Conservation (phyloP, 2,329 filamentous ascomycete species). For the Gnomoniopsis sp. region DNA sequence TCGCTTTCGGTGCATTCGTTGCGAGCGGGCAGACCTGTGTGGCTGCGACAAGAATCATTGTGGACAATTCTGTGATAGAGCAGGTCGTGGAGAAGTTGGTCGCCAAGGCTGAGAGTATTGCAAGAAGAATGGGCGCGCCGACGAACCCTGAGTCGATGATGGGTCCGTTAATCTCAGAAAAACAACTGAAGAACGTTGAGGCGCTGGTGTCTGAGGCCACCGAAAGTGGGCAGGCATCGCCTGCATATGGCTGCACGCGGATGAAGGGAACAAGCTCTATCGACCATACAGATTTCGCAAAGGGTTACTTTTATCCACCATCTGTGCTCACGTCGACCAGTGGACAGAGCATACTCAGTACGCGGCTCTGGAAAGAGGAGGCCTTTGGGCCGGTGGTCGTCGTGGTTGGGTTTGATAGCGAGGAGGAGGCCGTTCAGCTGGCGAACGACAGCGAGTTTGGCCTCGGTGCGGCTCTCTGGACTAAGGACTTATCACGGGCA, state of each 20-base stretch:
- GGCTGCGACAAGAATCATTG: slow-evolving; percentile 71
- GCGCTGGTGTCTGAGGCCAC: slow-evolving; percentile 64
- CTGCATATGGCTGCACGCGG: slow-evolving; percentile 43
- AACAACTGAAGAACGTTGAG: slow-evolving; percentile 65
- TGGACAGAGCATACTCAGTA: slow-evolving; percentile 60
- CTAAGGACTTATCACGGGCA: slow-evolving; percentile 68
- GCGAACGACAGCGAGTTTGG: slow-evolving; percentile 75
- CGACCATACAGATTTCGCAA: slow-evolving; percentile 48
- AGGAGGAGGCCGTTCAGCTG: slow-evolving; percentile 66
- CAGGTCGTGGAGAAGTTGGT: slow-evolving; percentile 62
- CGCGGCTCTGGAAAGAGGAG: slow-evolving; percentile 75
- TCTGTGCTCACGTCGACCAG: slow-evolving; percentile 62
- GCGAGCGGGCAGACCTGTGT: slow-evolving; percentile 59
- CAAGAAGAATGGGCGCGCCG: slow-evolving; percentile 53
- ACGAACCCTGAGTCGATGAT: slow-evolving; percentile 57
- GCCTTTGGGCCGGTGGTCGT: slow-evolving; percentile 80
- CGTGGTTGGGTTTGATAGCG: slow-evolving; percentile 70
- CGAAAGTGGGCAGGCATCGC: slow-evolving; percentile 37
- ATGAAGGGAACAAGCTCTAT: slow-evolving; percentile 45
- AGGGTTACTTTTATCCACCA: slow-evolving; percentile 74
- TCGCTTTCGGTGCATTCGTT: slow-evolving; percentile 57
- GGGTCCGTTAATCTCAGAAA: slow-evolving; percentile 59
- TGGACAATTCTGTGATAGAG: slow-evolving; percentile 64
- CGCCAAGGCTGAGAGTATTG: slow-evolving; percentile 56
- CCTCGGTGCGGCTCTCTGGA: slow-evolving; percentile 75